phyloP scores from a whole-genome alignment of 768 basidiomycete species.

The Sarcodon aspratus region DNA sequence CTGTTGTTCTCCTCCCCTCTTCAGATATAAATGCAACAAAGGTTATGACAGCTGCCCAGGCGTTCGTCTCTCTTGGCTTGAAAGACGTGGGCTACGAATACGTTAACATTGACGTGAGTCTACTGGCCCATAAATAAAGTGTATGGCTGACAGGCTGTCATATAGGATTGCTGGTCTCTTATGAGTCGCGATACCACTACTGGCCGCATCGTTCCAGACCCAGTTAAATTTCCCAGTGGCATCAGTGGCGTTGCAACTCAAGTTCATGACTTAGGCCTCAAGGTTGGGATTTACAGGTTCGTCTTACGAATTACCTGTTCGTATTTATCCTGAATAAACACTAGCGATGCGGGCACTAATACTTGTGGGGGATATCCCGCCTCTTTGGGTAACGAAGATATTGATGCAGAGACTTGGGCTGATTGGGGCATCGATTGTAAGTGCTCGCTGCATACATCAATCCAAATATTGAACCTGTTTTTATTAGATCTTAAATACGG shows the following conservation, averaged over 20 bases:
- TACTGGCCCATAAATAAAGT: neutral
- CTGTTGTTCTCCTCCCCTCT: neutral
- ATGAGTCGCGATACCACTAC: conserved; percentile 28
- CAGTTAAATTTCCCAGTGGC: conserved; percentile 42
- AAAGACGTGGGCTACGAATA: conserved; percentile 38
- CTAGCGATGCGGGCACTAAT: conserved; percentile 38
- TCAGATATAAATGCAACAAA: conserved; percentile 34
- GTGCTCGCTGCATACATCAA: neutral
- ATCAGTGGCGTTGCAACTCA: conserved; percentile 31
- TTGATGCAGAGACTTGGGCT: conserved; percentile 40
- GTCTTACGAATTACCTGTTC: neutral
- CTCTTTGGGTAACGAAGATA: conserved; percentile 35
- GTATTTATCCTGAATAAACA: neutral
- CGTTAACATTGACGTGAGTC: conserved; percentile 37
- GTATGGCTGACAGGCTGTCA: neutral
- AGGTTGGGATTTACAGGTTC: conserved; percentile 41
- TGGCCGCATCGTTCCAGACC: conserved; percentile 33
- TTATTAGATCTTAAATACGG: conserved; percentile 39
- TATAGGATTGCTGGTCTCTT: conserved; percentile 38
- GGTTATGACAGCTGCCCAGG: conserved; percentile 33
- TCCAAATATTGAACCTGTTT: neutral
- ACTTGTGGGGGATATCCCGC: conserved; percentile 48
- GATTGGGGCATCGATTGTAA: conserved; percentile 43
- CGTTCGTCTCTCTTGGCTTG: conserved; percentile 33
- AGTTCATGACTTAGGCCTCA: conserved; percentile 35